phyloP scores from a whole-genome alignment of 768 basidiomycete genomes.

The Russula dissimulans region DNA sequence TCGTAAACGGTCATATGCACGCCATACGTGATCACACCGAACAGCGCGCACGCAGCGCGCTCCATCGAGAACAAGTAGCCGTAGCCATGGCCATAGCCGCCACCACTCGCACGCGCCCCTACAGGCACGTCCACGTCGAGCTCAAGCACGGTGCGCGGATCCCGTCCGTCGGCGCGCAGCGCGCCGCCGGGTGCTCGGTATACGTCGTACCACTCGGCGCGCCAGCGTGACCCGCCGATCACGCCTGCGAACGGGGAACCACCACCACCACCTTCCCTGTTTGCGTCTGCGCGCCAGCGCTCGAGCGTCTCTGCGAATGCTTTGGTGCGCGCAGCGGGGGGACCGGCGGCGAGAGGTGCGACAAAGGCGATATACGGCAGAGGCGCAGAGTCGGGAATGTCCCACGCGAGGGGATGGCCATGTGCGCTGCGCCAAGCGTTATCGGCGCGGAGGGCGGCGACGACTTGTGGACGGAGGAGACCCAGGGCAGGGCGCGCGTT shows the following conservation, averaged over 20 bases:
- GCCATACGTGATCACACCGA: conserved; percentile 86
- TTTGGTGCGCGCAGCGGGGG: conserved; percentile 42
- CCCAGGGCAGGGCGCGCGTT: conserved; percentile 48
- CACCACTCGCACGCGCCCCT: no score
- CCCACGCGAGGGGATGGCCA: conserved; percentile 33
- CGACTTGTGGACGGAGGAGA: conserved; percentile 47
- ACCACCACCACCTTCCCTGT: conserved; percentile 30
- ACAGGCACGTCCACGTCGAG: conserved; percentile 2
- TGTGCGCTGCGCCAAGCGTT: conserved; percentile 29
- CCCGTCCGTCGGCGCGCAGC: conserved; percentile 32
- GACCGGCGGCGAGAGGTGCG: background rate
- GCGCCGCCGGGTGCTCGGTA: conserved; percentile 61
- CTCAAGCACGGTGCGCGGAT: conserved; percentile 23
- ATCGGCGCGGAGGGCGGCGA: conserved; percentile 46
- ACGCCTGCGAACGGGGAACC: conserved; percentile 46
- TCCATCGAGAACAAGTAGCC: conserved; percentile 84
- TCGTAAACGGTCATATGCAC: conserved; percentile 82
- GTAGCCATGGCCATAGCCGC: background rate
- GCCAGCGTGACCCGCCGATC: conserved; percentile 74
- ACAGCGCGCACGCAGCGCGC: conserved; percentile 77
- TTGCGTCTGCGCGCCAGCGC: conserved; percentile 45
- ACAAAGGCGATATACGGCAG: conserved; percentile 6
- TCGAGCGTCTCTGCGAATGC: conserved; percentile 61
- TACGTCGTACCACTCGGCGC: conserved; percentile 74
- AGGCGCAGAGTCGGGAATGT: conserved; percentile 25